phyloP scores from a whole-genome alignment of 306 rosid genomes.

The Notholithocarpus densiflorus region DNA sequence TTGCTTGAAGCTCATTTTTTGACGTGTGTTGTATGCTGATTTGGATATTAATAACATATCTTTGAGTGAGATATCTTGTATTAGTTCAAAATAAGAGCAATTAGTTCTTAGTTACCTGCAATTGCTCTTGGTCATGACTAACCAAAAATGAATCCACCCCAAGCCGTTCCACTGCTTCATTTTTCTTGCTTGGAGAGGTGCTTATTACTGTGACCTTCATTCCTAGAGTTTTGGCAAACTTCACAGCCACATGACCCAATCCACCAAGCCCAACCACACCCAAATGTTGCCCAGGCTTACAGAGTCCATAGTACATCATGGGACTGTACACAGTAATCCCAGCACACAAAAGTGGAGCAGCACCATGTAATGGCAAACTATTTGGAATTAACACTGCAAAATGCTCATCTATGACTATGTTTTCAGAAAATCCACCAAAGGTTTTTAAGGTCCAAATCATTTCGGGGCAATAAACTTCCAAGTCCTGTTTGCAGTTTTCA shows the following conservation, averaged over 20 bases:
- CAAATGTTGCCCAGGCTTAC: not conserved
- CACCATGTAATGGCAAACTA: not conserved
- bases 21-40: too few species aligned
- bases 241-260: not conserved
- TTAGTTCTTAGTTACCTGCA: not conserved
- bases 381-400: not conserved
- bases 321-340: not conserved
- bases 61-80: too few species aligned
- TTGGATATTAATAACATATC: too few species aligned
- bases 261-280: not conserved
- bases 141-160: not conserved
- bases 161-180: not conserved
- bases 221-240: not conserved
- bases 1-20: too few species aligned
- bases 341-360: not conserved
- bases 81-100: too few species aligned
- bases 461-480: not conserved
- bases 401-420: not conserved
- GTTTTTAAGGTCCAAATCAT: not conserved
- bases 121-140: not conserved
- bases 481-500: not conserved
- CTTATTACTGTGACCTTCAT: conserved; percentile 2
- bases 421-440: not conserved
- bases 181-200: not conserved
- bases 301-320: not conserved